Evolutionary conservation across 2,329 filamentous ascomycete genomes (phyloP).

Genomic region (Cercospora sp.): DNA sequence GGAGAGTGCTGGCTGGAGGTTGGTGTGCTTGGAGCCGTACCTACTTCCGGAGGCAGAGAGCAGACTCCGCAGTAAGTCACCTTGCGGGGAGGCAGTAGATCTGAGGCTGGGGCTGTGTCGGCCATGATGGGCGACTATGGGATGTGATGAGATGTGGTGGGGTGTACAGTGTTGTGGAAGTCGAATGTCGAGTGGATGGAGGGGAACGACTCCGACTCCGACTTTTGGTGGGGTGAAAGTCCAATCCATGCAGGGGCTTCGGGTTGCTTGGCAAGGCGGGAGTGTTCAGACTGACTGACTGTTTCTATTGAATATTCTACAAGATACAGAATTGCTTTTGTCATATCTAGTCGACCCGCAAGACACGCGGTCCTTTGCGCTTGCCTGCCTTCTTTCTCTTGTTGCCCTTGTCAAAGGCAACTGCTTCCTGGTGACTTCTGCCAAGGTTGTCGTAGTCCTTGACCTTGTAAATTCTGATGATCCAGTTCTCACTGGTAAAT

Average conservation of each 20-base stretch:
- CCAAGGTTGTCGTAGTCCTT: constrained; percentile 97
- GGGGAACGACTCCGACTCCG: constrained; percentile 6
- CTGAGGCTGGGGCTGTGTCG: constrained; percentile 31
- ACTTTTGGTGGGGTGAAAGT: constrained; percentile 15
- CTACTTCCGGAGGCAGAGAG: constrained; percentile 67
- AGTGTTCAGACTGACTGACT: neutral
- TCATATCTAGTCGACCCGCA: constrained; percentile 61
- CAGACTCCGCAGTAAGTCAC: constrained; percentile 67
- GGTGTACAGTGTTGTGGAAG: neutral
- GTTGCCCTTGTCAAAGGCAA: constrained; percentile 73
- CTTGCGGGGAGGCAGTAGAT: constrained; percentile 49
- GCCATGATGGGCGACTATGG: constrained; percentile 33
- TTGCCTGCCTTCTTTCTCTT: constrained; percentile 80
- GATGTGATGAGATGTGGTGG: neutral
- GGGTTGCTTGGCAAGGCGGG: neutral
- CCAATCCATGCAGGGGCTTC: constrained; percentile 10
- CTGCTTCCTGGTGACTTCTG: constrained; percentile 73
- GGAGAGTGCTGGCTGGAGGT: neutral
- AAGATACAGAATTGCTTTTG: constrained; percentile 17
- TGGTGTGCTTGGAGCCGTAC: constrained; percentile 40
- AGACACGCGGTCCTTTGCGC: constrained; percentile 69
- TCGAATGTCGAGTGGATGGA: constrained; percentile 9
- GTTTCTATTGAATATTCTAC: constrained; percentile 12
- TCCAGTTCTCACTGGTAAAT: constrained; percentile 99
- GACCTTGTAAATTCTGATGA: constrained; percentile 99